Base-by-base conservation (phyloP, 768 basidiomycete species). In the Lactarius tabidus region DNA sequence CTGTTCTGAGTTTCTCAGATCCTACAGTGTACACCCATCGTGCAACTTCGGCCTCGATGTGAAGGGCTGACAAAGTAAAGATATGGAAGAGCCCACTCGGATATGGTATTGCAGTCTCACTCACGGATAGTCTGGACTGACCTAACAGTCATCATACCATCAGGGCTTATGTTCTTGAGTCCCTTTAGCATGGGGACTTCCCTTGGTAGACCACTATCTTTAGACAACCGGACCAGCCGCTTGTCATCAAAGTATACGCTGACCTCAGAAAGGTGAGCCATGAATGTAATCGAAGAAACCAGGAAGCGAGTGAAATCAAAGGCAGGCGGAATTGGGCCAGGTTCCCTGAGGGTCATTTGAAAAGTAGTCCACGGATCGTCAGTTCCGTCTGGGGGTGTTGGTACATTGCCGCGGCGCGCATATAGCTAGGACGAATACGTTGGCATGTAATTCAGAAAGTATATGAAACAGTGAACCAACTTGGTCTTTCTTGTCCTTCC, bases 401-500 rank as follows among this genome's bases (percentile, higher is more conserved):
- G 82, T 41, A 91, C 77, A 51, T 79, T 76, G 9, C 93, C 95
- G 39, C 92, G 85, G 39, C 93, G 86, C 18, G 90, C 95, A 70
- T 88, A 90, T 1, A 98, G 81, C 89, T 93, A 59, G 63, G 36
- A 20, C 5, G 48, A 12, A 20, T 61, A 23, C 6, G 70, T 57
- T 56, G 28, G 57, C 36, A n/a, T 15, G 35, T 23, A n/a, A 28
- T 60, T 23, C 18, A 17, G 39, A 51, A 23, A 43, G 28, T 20
- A 45, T 23, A 52, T 31, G 55, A 45, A 15, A 6, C 59, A n/a
- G 29, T 41, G 23, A 8, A 62, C 74, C 39, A 68, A 88, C 88
- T 79, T 95, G 93, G 72, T 95, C 93, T 71, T 90, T 92, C 70
- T 89, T 90, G 71, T 91, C 91, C 73, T 93, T 95, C 93, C 93